Percentiles rank a stretch among this genome's conserved stretches.
Evolutionary conservation across 345 rosid genomes (phyloP).

Genomic region (Streptanthus diversifolius): DNA sequence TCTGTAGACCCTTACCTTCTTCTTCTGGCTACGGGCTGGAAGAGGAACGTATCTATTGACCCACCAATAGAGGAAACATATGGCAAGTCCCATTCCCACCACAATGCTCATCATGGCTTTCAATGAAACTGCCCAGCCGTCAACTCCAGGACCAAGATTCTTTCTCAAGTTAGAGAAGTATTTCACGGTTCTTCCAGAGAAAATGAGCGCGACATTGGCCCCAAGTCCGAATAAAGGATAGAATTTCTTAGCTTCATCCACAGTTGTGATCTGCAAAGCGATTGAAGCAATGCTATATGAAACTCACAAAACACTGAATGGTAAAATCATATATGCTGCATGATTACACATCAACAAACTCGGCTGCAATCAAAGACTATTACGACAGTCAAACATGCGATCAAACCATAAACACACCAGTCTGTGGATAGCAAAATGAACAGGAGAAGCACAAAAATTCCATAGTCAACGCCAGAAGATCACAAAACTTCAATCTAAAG

Average conservation of each 20-base stretch:
- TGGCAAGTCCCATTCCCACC: conserved; percentile 77
- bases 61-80: conserved; percentile 93
- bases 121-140: conserved; percentile 96
- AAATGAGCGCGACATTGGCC: conserved; percentile 85
- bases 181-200: conserved; percentile 95
- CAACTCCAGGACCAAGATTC: conserved; percentile 93
- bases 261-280: conserved; percentile 76
- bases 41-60: conserved; percentile 70
- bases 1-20: conserved; percentile 56
- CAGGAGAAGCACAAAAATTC: background rate
- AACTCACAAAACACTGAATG: background rate
- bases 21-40: conserved; percentile 91
- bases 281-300: background rate
- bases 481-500: background rate
- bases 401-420: background rate
- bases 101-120: conserved; percentile 97
- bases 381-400: background rate
- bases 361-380: background rate
- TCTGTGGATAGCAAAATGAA: background rate
- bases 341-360: conserved; percentile 15
- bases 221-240: conserved; percentile 97
- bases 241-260: conserved; percentile 94
- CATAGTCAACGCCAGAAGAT: conserved; percentile 7
- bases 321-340: background rate
- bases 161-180: conserved; percentile 86